These are phyloP conservation scores for Fusarium humuli DNA, from an alignment of 2,329 filamentous ascomycete genomes.

Conservation along the genomic window DNA sequence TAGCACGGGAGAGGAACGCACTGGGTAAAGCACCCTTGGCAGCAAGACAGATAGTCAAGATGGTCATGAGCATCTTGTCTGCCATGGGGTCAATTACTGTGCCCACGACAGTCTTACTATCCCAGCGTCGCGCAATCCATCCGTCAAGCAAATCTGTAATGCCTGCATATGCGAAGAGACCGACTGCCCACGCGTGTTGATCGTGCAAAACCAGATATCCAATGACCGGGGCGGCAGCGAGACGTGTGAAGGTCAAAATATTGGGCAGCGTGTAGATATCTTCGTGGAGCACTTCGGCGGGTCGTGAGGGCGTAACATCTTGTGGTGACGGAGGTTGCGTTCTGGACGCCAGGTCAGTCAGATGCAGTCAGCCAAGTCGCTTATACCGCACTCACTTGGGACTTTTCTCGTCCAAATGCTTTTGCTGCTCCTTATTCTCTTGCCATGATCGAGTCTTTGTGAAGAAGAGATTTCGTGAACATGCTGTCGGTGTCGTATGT, in stretches of 20 bases:
- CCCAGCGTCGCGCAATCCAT: conserved; percentile 89
- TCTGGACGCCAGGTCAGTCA: conserved; percentile 13
- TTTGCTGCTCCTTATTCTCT: conserved; percentile 31
- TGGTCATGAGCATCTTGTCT: conserved; percentile 95
- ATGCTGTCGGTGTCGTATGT: conserved; percentile 7
- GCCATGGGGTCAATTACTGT: conserved; percentile 97
- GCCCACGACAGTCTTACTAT: conserved; percentile 91
- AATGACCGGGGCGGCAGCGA: conserved; percentile 83
- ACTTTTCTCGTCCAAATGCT: conserved; percentile 15
- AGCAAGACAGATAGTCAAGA: conserved; percentile 86
- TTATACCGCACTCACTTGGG: not conserved
- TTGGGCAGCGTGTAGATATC: conserved; percentile 99
- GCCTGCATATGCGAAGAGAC: conserved; percentile 91
- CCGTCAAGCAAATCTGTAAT: conserved; percentile 93
- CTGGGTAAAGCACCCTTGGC: conserved; percentile 84
- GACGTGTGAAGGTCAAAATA: conserved; percentile 86
- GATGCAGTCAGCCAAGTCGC: not conserved
- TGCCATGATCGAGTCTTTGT: conserved; percentile 39
- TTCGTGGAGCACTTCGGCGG: conserved; percentile 63
- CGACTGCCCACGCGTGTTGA: conserved; percentile 80
- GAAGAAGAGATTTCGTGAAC: conserved; percentile 35
- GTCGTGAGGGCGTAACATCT: conserved; percentile 1
- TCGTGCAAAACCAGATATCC: conserved; percentile 91
- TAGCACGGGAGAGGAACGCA: conserved; percentile 57
- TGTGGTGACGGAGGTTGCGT: conserved; percentile 5